Evolutionary conservation across 805 yeast genomes (phyloP), one percentile per base, ranked within the genome.

Genomic region (Hanseniaspora taiwanica): DNA sequence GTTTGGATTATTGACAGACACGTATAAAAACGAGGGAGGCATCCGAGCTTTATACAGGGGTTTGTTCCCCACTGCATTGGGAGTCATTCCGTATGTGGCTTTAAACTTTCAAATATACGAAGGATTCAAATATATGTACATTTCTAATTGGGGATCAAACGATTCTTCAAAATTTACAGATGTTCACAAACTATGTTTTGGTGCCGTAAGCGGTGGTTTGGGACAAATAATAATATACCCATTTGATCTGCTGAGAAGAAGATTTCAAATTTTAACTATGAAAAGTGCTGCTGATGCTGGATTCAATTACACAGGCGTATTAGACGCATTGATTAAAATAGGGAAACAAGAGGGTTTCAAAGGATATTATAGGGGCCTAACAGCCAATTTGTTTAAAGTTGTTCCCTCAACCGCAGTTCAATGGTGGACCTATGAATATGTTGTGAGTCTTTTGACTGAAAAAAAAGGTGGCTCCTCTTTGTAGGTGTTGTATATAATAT

Each of bases 31-130:
- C 13, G 98, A 89, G 60, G 97, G 97, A 27, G 95, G 96, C 0
- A 19, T 84, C 7, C 45, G 54, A 2, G 94, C 86, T 0, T 64
- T 89, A 13, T 89, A 83, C 55, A 68, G 87, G 39, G 98, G 98
- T 2, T 66, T 87, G 10, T 65, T 78, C 45, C 95, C 97, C n/a
- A 89, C 97, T 0, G 75, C 87, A 1, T 61, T 83, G 42, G 96
- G 97, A 1, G 96, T 91, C 17, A 96, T 95, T 1, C 96, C 97
- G 1, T 91, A 87, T 54, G 96, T 85, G 24, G 95, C 95, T 3
- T 71, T 89, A 39, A 89, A 87, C 60, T 89, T 89, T 56, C 80
- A 95, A 2, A 76, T 85, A 36, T 89, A 87, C 64, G 97, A 91
- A 54, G 76, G 72, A 45, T 54, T 86, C 47, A 74, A 86, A 46